phyloP scores from a whole-genome alignment of 768 basidiomycete genomes.

The Podaxis pistillaris region DNA sequence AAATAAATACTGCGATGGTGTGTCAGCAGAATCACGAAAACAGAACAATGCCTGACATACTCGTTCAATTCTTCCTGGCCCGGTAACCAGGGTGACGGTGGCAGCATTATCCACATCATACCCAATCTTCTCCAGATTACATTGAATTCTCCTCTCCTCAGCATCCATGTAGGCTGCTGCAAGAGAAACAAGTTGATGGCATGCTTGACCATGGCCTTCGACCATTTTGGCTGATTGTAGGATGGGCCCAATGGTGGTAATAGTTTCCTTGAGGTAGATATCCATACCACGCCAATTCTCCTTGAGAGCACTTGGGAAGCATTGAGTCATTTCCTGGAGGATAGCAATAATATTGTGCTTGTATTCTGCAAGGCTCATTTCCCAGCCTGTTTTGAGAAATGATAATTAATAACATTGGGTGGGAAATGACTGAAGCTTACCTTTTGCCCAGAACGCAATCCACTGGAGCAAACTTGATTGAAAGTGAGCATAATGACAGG shows the following conservation, averaged over 20 bases:
- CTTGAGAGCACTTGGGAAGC: slow-evolving; percentile 27
- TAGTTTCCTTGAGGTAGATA: slow-evolving; percentile 31
- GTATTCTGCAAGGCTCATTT: slow-evolving; percentile 33
- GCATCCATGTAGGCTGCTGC: slow-evolving; percentile 24
- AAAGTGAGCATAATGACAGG: neutral
- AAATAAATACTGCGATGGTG: slow-evolving; percentile 18
- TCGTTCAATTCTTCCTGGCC: slow-evolving; percentile 33
- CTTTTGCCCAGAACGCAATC: slow-evolving; percentile 39
- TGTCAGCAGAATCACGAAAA: neutral
- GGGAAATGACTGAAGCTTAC: slow-evolving; percentile 12
- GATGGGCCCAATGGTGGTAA: slow-evolving; percentile 32
- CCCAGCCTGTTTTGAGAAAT: slow-evolving; percentile 27
- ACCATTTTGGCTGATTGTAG: slow-evolving; percentile 30
- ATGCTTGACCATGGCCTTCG: slow-evolving; percentile 24
- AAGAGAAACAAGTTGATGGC: slow-evolving; percentile 25
- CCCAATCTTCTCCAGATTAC: slow-evolving; percentile 25
- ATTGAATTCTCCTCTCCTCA: slow-evolving; percentile 31
- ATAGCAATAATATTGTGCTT: slow-evolving; percentile 31
- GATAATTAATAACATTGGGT: neutral
- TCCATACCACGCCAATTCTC: slow-evolving; percentile 30
- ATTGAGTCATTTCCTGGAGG: slow-evolving; percentile 29
- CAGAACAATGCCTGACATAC: slow-evolving; percentile 20
- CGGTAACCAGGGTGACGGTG: slow-evolving; percentile 33
- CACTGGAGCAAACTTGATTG: slow-evolving; percentile 30
- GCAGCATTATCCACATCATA: slow-evolving; percentile 34